phyloP scores from a whole-genome alignment of 257 asterid species.

The Phtheirospermum japonicum region DNA sequence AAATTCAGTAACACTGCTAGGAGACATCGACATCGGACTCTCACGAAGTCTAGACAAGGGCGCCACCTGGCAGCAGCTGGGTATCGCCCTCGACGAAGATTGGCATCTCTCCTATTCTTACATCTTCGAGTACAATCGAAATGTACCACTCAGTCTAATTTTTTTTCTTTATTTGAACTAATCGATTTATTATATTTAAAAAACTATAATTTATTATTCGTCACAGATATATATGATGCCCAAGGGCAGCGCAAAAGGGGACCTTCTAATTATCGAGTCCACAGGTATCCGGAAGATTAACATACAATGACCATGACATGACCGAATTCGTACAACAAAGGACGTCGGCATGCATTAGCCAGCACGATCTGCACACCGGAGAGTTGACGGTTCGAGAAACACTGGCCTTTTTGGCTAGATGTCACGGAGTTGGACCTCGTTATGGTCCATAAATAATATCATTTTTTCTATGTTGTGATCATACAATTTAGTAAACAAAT shows the following conservation, averaged over 20 bases:
- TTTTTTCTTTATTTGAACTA: neutral
- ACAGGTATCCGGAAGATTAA: slow-evolving; percentile 70
- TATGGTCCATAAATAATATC: slow-evolving; percentile 45
- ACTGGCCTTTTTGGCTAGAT: slow-evolving; percentile 84
- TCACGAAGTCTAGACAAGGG: slow-evolving; percentile 79
- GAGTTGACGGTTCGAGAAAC: slow-evolving; percentile 93
- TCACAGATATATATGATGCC: slow-evolving; percentile 93
- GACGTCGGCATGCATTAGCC: slow-evolving; percentile 85
- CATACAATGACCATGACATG: slow-evolving; percentile 76
- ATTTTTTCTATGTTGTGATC: neutral
- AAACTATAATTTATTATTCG: neutral
- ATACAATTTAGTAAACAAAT: slow-evolving; percentile 1
- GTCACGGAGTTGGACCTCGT: slow-evolving; percentile 89
- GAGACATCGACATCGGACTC: slow-evolving; percentile 96
- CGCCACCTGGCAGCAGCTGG: slow-evolving; percentile 90
- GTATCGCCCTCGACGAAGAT: slow-evolving; percentile 83
- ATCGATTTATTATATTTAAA: slow-evolving; percentile 14
- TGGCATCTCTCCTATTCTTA: slow-evolving; percentile 99
- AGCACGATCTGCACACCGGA: slow-evolving; percentile 78
- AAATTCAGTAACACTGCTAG: slow-evolving; percentile 88
- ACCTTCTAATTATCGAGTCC: slow-evolving; percentile 70
- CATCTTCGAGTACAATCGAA: slow-evolving; percentile 77
- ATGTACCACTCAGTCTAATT: slow-evolving; percentile 44
- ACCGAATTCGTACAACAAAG: slow-evolving; percentile 80
- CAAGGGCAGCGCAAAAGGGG: slow-evolving; percentile 83